phyloP scores from a whole-genome alignment of 768 basidiomycete species.

The Trichaptum fuscoviolaceum region DNA sequence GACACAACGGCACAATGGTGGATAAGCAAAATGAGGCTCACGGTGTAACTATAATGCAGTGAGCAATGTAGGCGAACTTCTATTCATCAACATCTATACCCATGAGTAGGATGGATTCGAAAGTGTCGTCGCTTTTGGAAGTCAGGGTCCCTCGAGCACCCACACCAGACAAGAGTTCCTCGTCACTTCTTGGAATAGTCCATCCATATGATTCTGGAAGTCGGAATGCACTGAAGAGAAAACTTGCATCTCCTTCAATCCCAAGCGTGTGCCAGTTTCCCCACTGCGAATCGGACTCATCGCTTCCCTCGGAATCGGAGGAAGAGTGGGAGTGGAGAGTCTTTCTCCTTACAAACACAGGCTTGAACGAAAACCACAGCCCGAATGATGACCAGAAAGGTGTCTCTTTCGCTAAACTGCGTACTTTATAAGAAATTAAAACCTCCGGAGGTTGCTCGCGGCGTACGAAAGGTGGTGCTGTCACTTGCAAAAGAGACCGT shows the following conservation, averaged over 20 bases:
- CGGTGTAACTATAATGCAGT: background rate
- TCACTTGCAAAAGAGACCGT: conserved; percentile 66
- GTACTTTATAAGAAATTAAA: conserved; percentile 71
- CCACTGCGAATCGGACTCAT: conserved; percentile 33
- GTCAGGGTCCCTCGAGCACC: conserved; percentile 40
- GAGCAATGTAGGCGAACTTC: background rate
- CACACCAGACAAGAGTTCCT: conserved; percentile 51
- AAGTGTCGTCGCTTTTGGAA: conserved; percentile 60
- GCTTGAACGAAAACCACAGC: conserved; percentile 64
- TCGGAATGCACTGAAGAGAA: conserved; percentile 59
- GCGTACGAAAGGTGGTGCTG: conserved; percentile 44
- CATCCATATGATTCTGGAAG: conserved; percentile 53
- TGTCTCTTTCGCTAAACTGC: conserved; percentile 66
- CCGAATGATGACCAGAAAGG: conserved; percentile 80
- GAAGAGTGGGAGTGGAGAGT: background rate
- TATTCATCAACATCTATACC: conserved; percentile 15
- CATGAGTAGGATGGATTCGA: conserved; percentile 60
- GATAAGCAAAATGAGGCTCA: background rate
- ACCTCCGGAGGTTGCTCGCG: conserved; percentile 29
- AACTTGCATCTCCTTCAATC: conserved; percentile 26
- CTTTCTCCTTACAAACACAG: conserved; percentile 38
- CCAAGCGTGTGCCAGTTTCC: conserved; percentile 14
- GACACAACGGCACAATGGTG: background rate
- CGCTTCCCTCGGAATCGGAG: conserved; percentile 40
- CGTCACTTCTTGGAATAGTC: conserved; percentile 46